These are phyloP conservation scores for Amanita jacksonii DNA, from an alignment of 768 basidiomycete genomes.

Conservation along the genomic window DNA sequence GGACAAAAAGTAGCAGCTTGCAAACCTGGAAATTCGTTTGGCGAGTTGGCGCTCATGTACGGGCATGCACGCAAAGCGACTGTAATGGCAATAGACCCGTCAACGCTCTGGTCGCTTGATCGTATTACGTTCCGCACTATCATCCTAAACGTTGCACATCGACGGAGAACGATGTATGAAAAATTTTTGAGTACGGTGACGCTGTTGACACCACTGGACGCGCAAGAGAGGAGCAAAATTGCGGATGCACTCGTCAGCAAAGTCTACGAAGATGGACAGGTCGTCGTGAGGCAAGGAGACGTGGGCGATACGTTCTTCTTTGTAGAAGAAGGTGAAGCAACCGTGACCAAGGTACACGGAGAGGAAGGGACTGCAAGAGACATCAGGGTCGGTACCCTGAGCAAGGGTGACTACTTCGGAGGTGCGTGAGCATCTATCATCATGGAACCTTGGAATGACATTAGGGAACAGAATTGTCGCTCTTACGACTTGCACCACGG, in stretches of 20 bases:
- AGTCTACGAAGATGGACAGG: constrained; percentile 74
- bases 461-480: constrained; percentile 63
- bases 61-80: constrained; percentile 94
- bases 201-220: constrained; percentile 76
- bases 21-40: constrained; percentile 80
- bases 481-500: constrained; percentile 81
- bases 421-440: constrained; percentile 39
- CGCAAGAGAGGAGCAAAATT: constrained; percentile 91
- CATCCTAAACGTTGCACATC: constrained; percentile 85
- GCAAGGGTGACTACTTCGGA: constrained; percentile 97
- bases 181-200: constrained; percentile 88
- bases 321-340: constrained; percentile 88
- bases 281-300: constrained; percentile 88
- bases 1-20: constrained; percentile 83
- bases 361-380: constrained; percentile 53
- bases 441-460: neutral
- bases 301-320: constrained; percentile 98
- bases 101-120: constrained; percentile 91
- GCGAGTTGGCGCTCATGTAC: constrained; percentile 97
- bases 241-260: constrained; percentile 88
- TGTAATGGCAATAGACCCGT: constrained; percentile 74
- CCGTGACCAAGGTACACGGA: constrained; percentile 68
- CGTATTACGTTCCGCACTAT: constrained; percentile 98
- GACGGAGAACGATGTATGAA: constrained; percentile 93
- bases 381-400: constrained; percentile 63